A percentile compares a stretch with the other conserved stretches of the same genome.
These are phyloP conservation scores for Maudiozyma serrabonitensis DNA, from an alignment of 805 yeast genomes.

Conservation along the genomic window DNA sequence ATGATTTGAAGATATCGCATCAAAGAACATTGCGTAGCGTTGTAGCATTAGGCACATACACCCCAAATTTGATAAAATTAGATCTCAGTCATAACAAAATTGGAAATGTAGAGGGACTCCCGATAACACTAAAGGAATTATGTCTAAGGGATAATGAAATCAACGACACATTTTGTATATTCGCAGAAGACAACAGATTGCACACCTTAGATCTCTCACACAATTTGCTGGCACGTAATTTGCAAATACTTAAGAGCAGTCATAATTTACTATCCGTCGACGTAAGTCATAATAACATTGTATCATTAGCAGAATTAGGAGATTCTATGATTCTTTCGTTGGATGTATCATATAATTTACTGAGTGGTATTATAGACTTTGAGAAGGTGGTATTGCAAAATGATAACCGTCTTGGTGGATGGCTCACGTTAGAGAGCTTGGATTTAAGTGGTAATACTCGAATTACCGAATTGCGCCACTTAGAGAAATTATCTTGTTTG, in stretches of 20 bases:
- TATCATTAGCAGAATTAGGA: constrained; percentile 15
- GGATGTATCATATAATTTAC: constrained; percentile 15
- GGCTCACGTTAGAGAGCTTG: constrained; percentile 17
- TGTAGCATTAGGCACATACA: constrained; percentile 15
- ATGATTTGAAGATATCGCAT: constrained; percentile 7
- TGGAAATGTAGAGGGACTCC: constrained; percentile 13
- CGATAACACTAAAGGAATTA: constrained; percentile 6
- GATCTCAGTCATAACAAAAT: constrained; percentile 16
- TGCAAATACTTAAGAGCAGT: constrained; percentile 10
- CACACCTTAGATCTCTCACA: constrained; percentile 8
- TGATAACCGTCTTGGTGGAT: constrained; percentile 7
- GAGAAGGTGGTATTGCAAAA: constrained; percentile 8
- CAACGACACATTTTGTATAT: constrained; percentile 3
- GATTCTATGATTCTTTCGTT: constrained; percentile 9
- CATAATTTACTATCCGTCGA: constrained; percentile 14
- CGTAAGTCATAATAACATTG: constrained; percentile 17
- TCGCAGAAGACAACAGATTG: constrained; percentile 1
- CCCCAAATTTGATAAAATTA: constrained; percentile 17
- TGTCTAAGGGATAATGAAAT: constrained; percentile 13
- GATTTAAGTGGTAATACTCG: constrained; percentile 15
- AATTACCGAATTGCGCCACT: constrained; percentile 16
- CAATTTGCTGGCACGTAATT: constrained; percentile 10
- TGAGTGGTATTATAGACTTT: constrained; percentile 20
- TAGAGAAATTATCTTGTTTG: constrained; percentile 12
- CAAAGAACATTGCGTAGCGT: constrained; percentile 8